phyloP scores from a whole-genome alignment of 2,329 filamentous ascomycete genomes.

The Aaosphaeria arxii region DNA sequence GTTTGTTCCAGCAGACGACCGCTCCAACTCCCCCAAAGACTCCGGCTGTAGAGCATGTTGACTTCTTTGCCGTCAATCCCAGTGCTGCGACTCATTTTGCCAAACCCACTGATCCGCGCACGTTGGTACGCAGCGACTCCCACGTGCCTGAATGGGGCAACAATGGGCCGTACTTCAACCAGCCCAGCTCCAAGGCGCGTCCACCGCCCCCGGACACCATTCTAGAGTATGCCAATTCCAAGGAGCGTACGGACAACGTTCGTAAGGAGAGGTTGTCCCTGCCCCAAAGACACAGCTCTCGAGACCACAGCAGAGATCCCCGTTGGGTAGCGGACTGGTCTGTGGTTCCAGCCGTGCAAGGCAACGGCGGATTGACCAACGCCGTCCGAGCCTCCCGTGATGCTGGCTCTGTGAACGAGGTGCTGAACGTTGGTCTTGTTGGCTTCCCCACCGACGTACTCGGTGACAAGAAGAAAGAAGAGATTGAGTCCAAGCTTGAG shows the following conservation, averaged over 20 bases:
- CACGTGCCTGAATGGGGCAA: constrained; percentile 74
- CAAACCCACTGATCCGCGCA: constrained; percentile 46
- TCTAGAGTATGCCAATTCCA: constrained; percentile 61
- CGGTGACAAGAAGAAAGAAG: constrained; percentile 70
- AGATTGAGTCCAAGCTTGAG: constrained; percentile 78
- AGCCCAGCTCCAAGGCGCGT: constrained; percentile 73
- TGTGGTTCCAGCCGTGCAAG: constrained; percentile 81
- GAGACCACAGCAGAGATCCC: constrained; percentile 35
- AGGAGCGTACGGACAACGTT: constrained; percentile 31
- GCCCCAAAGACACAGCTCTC: constrained; percentile 19
- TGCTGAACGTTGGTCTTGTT: constrained; percentile 87
- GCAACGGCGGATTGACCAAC: constrained; percentile 88
- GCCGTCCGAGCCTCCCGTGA: constrained; percentile 76
- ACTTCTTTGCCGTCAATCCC: constrained; percentile 45
- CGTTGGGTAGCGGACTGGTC: constrained; percentile 74
- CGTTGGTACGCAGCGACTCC: constrained; percentile 68
- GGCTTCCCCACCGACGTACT: constrained; percentile 92
- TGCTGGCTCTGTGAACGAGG: constrained; percentile 66
- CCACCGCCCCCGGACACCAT: constrained; percentile 74
- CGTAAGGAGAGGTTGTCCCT: constrained; percentile 2
- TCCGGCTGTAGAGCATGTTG: constrained; percentile 36
- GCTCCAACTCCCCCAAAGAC: constrained; percentile 41
- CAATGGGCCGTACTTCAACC: constrained; percentile 61
- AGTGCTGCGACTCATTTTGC: constrained; percentile 54
- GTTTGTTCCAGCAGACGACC: constrained; percentile 37